Percentiles rank a stretch among this genome's conserved stretches.
These are phyloP conservation scores for Friedmanniomyces endolithicus DNA, from an alignment of 495 filamentous ascomycete species.

Conservation along the genomic window DNA sequence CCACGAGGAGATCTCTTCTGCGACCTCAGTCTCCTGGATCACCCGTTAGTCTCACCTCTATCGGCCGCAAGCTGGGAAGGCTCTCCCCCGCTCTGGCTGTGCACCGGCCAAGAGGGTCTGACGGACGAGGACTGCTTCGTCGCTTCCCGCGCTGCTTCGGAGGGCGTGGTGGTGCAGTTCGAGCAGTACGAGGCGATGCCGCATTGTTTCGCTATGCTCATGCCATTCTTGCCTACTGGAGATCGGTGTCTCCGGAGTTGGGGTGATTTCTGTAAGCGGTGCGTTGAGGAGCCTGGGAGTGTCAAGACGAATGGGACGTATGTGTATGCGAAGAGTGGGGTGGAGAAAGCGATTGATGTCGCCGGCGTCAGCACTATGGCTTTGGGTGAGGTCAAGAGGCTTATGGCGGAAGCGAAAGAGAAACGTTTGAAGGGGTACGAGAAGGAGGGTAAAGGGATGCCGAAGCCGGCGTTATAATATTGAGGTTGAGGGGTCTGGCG, in stretches of 20 bases:
- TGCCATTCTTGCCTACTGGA: constrained; percentile 39
- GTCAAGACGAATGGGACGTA: constrained; percentile 38
- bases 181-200: constrained; percentile 83
- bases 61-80: constrained; percentile 51
- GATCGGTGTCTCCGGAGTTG: constrained; percentile 44
- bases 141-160: constrained; percentile 44
- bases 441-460: constrained; percentile 29
- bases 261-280: constrained; percentile 43
- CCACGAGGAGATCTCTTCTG: constrained; percentile 59
- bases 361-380: constrained; percentile 36
- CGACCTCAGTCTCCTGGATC: constrained; percentile 46
- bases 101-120: constrained; percentile 68
- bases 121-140: constrained; percentile 57
- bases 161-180: constrained; percentile 53
- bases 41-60: constrained; percentile 66
- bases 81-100: constrained; percentile 57
- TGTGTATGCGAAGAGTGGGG: constrained; percentile 44
- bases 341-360: constrained; percentile 41
- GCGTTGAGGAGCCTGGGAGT: constrained; percentile 31
- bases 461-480: constrained; percentile 20
- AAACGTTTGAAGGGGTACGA: constrained; percentile 32
- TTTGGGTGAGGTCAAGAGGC: constrained; percentile 41
- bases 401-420: constrained; percentile 38
- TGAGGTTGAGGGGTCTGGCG: too few species aligned
- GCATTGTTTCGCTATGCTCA: constrained; percentile 62